Conservation (phyloP, 2,329 filamentous ascomycete species). For the Trichophyton verrucosum region DNA sequence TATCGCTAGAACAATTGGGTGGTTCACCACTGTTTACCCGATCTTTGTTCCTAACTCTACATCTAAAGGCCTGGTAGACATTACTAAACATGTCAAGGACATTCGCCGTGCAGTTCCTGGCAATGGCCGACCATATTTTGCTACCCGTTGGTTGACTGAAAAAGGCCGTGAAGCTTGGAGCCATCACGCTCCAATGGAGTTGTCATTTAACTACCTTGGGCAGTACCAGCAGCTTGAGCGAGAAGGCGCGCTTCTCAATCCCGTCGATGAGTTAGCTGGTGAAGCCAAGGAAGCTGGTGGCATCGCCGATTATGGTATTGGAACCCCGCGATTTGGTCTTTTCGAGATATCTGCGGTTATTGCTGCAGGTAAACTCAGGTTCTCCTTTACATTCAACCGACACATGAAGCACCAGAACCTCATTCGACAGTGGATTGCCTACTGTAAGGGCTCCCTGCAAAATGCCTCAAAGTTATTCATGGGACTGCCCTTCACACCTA, state of each 20-base stretch:
- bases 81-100: slow-evolving; percentile 29
- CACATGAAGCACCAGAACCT: slow-evolving; percentile 34
- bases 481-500: slow-evolving; percentile 19
- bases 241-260: slow-evolving; percentile 31
- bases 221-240: slow-evolving; percentile 35
- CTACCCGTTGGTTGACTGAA: slow-evolving; percentile 20
- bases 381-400: slow-evolving; percentile 40
- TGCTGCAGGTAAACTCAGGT: slow-evolving; percentile 34
- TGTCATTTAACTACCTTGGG: slow-evolving; percentile 31
- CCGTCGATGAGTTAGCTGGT: slow-evolving; percentile 30
- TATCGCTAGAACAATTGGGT: slow-evolving; percentile 37
- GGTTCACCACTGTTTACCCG: slow-evolving; percentile 40
- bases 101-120: slow-evolving; percentile 23
- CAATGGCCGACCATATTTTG: slow-evolving; percentile 27
- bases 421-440: slow-evolving; percentile 33
- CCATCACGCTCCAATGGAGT: slow-evolving; percentile 30
- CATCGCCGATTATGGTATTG: slow-evolving; percentile 34
- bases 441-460: slow-evolving; percentile 26
- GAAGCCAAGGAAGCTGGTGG: slow-evolving; percentile 27
- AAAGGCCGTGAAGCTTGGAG: slow-evolving; percentile 22
- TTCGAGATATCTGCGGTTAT: slow-evolving; percentile 42
- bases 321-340: slow-evolving; percentile 36
- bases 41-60: slow-evolving; percentile 22
- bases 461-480: slow-evolving; percentile 20
- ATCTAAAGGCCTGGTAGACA: slow-evolving; percentile 19